Conservation (phyloP, 176 grass and related monocot genomes). For the Poa pratensis region DNA sequence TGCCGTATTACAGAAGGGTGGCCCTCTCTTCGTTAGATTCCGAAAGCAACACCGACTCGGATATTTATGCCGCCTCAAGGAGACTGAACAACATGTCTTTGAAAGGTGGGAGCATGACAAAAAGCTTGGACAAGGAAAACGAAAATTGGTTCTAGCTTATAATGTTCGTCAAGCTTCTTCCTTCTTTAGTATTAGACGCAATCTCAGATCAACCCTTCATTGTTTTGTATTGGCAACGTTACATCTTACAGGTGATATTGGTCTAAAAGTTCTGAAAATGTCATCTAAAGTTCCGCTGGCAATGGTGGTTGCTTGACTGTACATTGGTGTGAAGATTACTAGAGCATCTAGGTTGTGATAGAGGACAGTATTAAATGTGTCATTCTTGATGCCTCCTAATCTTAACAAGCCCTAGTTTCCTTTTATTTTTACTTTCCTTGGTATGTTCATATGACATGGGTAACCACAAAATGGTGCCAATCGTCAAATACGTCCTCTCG, state of each 20-base stretch:
- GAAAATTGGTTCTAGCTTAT: background rate
- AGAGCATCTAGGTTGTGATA: no score
- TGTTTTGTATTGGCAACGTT: background rate
- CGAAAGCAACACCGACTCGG: constrained; percentile 48
- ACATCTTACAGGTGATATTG: background rate
- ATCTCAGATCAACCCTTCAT: constrained; percentile 19
- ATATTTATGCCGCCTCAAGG: constrained; percentile 41
- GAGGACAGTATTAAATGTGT: background rate
- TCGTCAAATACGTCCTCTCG: background rate
- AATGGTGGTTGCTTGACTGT: background rate
- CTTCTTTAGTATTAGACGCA: background rate
- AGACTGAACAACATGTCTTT: constrained; percentile 34
- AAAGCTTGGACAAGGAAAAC: constrained; percentile 80
- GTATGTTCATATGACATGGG: background rate
- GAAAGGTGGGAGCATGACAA: constrained; percentile 53
- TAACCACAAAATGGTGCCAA: background rate
- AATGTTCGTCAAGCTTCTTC: background rate
- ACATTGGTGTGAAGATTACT: background rate
- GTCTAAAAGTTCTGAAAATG: background rate
- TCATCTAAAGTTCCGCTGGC: background rate
- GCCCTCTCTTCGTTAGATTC: constrained; percentile 58
- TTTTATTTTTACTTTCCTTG: background rate
- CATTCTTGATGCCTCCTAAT: background rate
- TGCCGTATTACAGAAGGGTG: constrained; percentile 47
- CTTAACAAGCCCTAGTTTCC: background rate